Evolutionary conservation across 2,329 filamentous ascomycete species (phyloP), one percentile per base, ranked within the genome.

Genomic region (Calonectria pseudoturangicola): DNA sequence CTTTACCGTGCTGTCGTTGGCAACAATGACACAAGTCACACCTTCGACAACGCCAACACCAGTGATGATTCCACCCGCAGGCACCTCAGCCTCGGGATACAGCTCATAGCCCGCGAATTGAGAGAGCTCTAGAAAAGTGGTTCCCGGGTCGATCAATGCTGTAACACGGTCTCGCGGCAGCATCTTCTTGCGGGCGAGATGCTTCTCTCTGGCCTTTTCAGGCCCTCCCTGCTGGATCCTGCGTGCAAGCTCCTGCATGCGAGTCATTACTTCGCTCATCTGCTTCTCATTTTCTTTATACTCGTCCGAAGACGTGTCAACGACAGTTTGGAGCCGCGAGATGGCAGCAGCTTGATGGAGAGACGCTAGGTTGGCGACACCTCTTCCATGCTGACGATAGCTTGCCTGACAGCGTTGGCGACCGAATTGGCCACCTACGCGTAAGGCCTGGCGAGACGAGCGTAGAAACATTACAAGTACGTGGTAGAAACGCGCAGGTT

Each of bases 1-100:
- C 86, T 98, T 99, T 81, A 98, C 96, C 21, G 96, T 98, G 86
- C 95, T 97, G 83, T 98, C 96, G 83, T 98, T 98, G 71, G 95
- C 96, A 63, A 98, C 94, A 79, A 98, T 94, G 86, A 98, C 93
- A 84, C 96, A 98, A 48, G 92, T 93, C 30, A 98, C 95, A 16
- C 96, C 96, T 82, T 97, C 94, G 30, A 99, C 94, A 2, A 94
- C 93, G 3, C 96, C 96, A 66, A 98, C 92, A 1, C 96, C 97
- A 0, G 97, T 97, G 72, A 99, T 95, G 77, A 99, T 97, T 8
- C 95, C 96, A 30, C 93, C 97, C 0, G 95, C 93, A 0, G 96
- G 95, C 2, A 98, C 93, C 18, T 98, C 94, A 71, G 96, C 95
- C 70, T 93, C 95, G 0, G 92, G 91, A 81, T 98, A 98, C 65